These are phyloP conservation scores for Trichomonas vaginalis DNA, from an alignment of 208 protist species.

Conservation along the genomic window DNA sequence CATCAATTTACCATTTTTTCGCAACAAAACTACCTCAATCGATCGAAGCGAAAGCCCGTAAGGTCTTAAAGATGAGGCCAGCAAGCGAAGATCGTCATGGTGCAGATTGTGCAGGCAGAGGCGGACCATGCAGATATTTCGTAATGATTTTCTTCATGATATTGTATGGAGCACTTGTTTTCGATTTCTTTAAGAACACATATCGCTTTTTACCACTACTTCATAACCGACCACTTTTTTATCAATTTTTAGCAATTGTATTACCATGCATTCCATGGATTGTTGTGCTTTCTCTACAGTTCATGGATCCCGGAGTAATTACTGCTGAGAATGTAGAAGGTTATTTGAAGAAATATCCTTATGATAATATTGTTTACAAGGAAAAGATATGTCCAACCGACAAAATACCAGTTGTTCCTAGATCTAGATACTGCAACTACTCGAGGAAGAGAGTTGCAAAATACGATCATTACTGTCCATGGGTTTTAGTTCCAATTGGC, in stretches of 20 bases:
- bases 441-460: background rate
- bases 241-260: background rate
- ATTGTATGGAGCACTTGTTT: background rate
- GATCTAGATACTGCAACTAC: background rate
- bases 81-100: background rate
- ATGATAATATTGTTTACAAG: background rate
- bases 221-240: background rate
- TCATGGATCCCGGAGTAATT: background rate
- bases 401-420: background rate
- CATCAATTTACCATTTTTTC: background rate
- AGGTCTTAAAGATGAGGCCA: background rate
- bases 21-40: background rate
- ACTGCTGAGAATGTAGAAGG: background rate
- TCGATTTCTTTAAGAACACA: background rate
- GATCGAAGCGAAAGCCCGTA: background rate
- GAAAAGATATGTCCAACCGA: background rate
- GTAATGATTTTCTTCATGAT: background rate
- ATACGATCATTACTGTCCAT: constrained; percentile 16
- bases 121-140: background rate
- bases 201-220: background rate
- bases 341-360: constrained; percentile 5
- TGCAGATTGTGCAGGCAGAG: background rate
- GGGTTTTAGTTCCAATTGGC: background rate
- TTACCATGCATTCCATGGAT: background rate
- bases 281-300: background rate